Conservation (phyloP, 805 yeast species). For the Starmerella gropengiesseri region DNA sequence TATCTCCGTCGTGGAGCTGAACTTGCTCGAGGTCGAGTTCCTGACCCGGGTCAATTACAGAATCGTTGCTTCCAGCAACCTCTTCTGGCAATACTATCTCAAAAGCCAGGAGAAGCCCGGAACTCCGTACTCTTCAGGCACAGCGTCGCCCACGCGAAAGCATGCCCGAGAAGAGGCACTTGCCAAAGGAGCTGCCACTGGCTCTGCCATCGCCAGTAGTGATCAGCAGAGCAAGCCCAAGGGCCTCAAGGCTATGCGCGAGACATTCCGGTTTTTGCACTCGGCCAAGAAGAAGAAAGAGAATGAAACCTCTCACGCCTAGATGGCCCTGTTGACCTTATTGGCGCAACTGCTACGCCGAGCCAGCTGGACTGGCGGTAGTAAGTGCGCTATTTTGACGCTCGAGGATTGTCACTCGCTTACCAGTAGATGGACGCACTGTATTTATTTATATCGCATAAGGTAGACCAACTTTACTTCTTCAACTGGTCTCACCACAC, state of each 20-base stretch:
- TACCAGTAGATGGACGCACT: too few relatives aligned
- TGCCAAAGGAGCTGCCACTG: background rate
- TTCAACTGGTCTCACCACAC: too few relatives aligned
- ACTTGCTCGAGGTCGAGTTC: constrained; percentile 81
- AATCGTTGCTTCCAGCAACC: constrained; percentile 42
- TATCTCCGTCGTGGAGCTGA: constrained; percentile 46
- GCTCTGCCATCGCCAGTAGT: background rate
- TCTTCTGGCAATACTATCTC: constrained; percentile 30
- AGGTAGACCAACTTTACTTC: too few relatives aligned
- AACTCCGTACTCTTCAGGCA: background rate
- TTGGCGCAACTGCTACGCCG: background rate
- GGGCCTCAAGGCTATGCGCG: constrained; percentile 20
- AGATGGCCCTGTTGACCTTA: background rate
- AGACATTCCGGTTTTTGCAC: constrained; percentile 18
- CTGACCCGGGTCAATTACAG: constrained; percentile 68
- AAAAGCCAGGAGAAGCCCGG: constrained; percentile 25
- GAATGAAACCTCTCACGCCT: background rate
- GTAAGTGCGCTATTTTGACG: background rate
- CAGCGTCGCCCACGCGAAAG: constrained; percentile 4
- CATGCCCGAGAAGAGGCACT: constrained; percentile 12
- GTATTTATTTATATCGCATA: too few relatives aligned
- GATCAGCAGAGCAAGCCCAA: constrained; percentile 1
- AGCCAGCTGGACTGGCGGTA: constrained; percentile 13
- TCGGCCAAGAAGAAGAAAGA: constrained; percentile 17
- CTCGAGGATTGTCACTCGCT: too few relatives aligned